Evolutionary conservation across 805 yeast species (phyloP).

Genomic region (Nakazawaea anatomiae): DNA sequence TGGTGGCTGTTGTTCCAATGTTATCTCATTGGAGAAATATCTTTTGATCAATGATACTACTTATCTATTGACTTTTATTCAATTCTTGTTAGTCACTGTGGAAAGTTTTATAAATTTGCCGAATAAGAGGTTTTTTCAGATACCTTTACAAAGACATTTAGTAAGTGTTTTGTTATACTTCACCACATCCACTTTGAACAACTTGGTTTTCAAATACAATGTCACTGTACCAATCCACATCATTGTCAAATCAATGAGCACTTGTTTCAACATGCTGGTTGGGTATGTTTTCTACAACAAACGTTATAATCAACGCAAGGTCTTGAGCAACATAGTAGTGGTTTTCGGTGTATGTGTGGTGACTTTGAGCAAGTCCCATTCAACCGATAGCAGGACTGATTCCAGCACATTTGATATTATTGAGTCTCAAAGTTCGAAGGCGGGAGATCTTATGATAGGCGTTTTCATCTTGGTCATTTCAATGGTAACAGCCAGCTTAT

Average conservation of each 20-base stretch:
- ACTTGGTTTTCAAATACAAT: conserved; percentile 49
- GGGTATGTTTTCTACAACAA: conserved; percentile 44
- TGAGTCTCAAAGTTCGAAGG: too few relatives aligned
- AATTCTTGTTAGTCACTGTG: conserved; percentile 47
- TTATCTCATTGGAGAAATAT: conserved; percentile 53
- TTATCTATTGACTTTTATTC: conserved; percentile 49
- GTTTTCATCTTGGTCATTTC: conserved; percentile 37
- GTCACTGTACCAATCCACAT: conserved; percentile 65
- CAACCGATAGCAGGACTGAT: neutral
- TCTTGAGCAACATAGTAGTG: conserved; percentile 43
- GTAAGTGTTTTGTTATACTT: conserved; percentile 46
- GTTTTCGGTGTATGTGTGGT: conserved; percentile 49
- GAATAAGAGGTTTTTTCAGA: conserved; percentile 19
- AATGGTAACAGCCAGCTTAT: conserved; percentile 46
- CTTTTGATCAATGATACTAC: conserved; percentile 35
- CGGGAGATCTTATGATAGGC: conserved; percentile 21
- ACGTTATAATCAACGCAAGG: conserved; percentile 38
- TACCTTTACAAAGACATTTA: conserved; percentile 39
- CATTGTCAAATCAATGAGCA: conserved; percentile 57
- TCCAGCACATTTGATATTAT: too few relatives aligned
- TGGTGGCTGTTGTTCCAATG: conserved; percentile 75
- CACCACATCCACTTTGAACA: conserved; percentile 46
- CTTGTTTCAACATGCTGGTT: conserved; percentile 52
- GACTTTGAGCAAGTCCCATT: conserved; percentile 18
- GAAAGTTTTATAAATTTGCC: conserved; percentile 33